Evolutionary conservation across 306 rosid species (phyloP), one percentile per base, ranked within the genome.

Genomic region (Coriaria nepalensis): DNA sequence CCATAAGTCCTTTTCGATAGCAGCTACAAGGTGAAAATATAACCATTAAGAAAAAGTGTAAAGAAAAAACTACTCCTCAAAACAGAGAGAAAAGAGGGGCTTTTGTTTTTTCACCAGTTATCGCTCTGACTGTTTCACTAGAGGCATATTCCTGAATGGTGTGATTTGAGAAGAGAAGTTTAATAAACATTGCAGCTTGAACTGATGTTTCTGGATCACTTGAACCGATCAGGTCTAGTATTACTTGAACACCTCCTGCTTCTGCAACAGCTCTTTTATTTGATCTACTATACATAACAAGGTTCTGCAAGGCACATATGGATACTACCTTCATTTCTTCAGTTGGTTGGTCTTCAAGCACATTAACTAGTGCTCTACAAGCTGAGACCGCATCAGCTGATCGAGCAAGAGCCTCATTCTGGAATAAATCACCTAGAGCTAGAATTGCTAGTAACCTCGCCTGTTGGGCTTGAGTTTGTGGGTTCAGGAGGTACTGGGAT

Each of bases 251-350:
- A 40, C 98, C 98, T 65, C 98, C 94, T 6, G 96, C 96, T 83
- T 92, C 96, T 36, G 98, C 98, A 68, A 92, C 96, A 12, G 96
- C 98, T 82, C 98, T 79, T 73, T 66, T 92, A 67, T 92, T 85
- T 45, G 93, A 73, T 39, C 96, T 85, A 73, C 96, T 85, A 71
- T 80, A 80, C 94, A 82, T 92, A 46, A 92, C 98, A 72, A 92
- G 98, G 70, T 92, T 92, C 64, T 92, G 98, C 75, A 92, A 56
- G 61, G 98, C 93, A 66, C 98, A 92, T 64, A 92, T 92, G 13
- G 98, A 93, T 43, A 92, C 98, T 45, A 92, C 98, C 68, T 92
- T 92, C 98, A 92, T 92, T 68, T 85, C 98, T 76, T 92, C 96
- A 11, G 98, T 92, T 11, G 98, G 98, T 61, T 92, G 96, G 20